Base-by-base conservation (phyloP, 164 flowering plant species). In the Chimonanthus praecox region DNA sequence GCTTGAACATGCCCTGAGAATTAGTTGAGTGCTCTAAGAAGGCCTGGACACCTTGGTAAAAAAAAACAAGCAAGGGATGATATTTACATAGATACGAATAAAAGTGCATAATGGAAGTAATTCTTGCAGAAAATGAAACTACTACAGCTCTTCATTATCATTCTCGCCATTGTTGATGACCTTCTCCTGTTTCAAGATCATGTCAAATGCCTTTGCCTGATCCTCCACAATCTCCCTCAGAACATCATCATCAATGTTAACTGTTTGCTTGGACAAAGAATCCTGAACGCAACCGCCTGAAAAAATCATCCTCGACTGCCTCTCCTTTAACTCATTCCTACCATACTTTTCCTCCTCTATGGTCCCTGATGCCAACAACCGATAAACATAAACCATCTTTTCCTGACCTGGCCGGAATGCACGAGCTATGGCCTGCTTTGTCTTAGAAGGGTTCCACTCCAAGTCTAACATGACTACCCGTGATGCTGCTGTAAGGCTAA, bases 361-460 rank as follows among this genome's bases (percentile, higher is more conserved):
- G 2, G 97, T 89, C 49, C 88, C 94, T 0, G 82, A 82, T 5
- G 85, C 87, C 84, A 96, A 70, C 11, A 96, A 90, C 81, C 87
- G 92, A 73, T 96, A 96, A 51, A 92, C 97, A 76, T 91, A 92
- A 48, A 96, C 98, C 7, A 88, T 81, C 77, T 82, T 94, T 70
- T 85, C 90, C 80, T 96, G 99, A 50, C 99, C 99, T 47, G 96
- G 97, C n/a, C 99, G 78, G 65, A 89, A 92, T n/a, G 98, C 99
- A 6, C 98, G 87, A 4, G 97, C 97, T 70, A 96, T 89, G 0
- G 99, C 98, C 64, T 96, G 99, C 83, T 94, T 96, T 62, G 91
- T 92, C 86, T 90, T 93, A 2, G 99, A 90, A 51, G 99, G 99
- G 74, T 96, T 96, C 99, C 99, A 96, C 81, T 96, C 98, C 0